These are phyloP conservation scores for Apophysomyces ossiformis DNA, from an alignment of 371 early-diverging fungal genomes.

Conservation along the genomic window DNA sequence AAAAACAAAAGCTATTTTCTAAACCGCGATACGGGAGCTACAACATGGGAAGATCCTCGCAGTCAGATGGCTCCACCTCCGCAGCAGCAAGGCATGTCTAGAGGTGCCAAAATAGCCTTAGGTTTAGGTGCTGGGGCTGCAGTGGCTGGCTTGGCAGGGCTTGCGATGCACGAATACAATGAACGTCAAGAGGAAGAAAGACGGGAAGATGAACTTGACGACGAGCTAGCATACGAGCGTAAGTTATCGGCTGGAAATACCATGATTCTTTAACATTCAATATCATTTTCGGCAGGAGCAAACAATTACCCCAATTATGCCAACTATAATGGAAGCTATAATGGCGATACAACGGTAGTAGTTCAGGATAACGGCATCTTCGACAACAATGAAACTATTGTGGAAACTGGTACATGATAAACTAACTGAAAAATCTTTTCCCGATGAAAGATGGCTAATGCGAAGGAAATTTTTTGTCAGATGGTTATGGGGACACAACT, in stretches of 20 bases:
- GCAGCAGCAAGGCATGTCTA: slow-evolving; percentile 30
- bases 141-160: slow-evolving; percentile 41
- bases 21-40: slow-evolving; percentile 56
- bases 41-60: slow-evolving; percentile 69
- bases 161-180: slow-evolving; percentile 43
- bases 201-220: slow-evolving; percentile 20
- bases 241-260: slow-evolving; percentile 23
- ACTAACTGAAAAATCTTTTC: background rate
- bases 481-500: slow-evolving; percentile 40
- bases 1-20: slow-evolving; percentile 47
- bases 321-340: slow-evolving; percentile 5
- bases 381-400: slow-evolving; percentile 39
- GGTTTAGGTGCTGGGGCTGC: slow-evolving; percentile 34
- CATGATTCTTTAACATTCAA: background rate
- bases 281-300: background rate
- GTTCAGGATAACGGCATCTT: slow-evolving; percentile 46
- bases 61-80: background rate
- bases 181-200: slow-evolving; percentile 41
- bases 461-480: slow-evolving; percentile 3
- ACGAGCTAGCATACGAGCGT: slow-evolving; percentile 17
- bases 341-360: slow-evolving; percentile 31
- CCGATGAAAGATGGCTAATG: background rate
- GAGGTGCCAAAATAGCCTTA: slow-evolving; percentile 41
- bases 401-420: slow-evolving; percentile 16
- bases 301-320: slow-evolving; percentile 11